A percentile compares a stretch with the other conserved stretches of the same genome.
Conservation (phyloP, 1,139 yeast species). For the Scheffersomyces cryptocercus region DNA sequence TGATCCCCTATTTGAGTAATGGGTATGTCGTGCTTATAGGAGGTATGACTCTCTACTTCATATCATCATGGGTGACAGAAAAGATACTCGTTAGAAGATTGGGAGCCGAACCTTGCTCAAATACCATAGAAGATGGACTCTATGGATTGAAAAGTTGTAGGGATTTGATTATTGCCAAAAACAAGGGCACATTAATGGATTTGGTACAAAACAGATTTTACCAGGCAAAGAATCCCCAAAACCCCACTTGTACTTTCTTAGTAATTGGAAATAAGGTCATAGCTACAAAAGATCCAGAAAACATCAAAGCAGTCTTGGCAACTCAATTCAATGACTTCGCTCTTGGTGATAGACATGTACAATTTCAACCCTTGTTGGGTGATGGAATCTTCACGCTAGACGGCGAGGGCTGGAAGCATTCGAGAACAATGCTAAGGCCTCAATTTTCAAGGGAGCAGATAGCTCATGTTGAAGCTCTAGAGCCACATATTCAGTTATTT, state of each 20-base stretch:
- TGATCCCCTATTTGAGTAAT: conserved; percentile 10
- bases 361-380: conserved; percentile 48
- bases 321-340: conserved; percentile 53
- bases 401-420: conserved; percentile 59
- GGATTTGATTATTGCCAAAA: conserved; percentile 8
- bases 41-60: conserved; percentile 9
- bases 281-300: conserved; percentile 22
- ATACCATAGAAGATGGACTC: conserved; percentile 8
- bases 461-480: conserved; percentile 48
- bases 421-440: conserved; percentile 59
- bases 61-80: conserved; percentile 9
- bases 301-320: conserved; percentile 41
- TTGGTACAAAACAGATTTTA: conserved; percentile 6
- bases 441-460: conserved; percentile 60
- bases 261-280: conserved; percentile 17
- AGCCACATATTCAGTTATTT: conserved; percentile 44
- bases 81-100: conserved; percentile 14
- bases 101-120: conserved; percentile 20
- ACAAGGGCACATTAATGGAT: conserved; percentile 12
- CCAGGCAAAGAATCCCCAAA: conserved; percentile 4
- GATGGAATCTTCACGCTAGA: conserved; percentile 61
- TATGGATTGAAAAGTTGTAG: conserved; percentile 8
- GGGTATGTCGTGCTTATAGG: conserved; percentile 16
- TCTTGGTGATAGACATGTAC: conserved; percentile 49
- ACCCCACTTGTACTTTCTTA: conserved; percentile 9